A percentile compares a stretch with the other conserved stretches of the same genome.
Evolutionary conservation across 371 early-diverging fungal species (phyloP).

Genomic region (Coemansia linderi): DNA sequence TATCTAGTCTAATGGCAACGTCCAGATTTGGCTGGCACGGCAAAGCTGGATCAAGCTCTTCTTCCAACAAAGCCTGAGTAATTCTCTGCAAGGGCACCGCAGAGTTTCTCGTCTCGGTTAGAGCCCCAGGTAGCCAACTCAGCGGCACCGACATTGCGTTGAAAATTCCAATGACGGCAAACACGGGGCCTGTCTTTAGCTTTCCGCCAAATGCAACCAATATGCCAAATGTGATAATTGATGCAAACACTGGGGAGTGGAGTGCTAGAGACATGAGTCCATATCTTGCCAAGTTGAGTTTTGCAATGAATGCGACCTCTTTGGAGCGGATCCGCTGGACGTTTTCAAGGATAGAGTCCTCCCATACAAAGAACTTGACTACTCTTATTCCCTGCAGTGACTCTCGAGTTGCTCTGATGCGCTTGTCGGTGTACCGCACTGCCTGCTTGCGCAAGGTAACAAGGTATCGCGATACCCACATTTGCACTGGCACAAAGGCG

Average conservation of each 20-base stretch:
- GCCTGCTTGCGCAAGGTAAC: slow-evolving; percentile 72
- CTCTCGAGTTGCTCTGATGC: slow-evolving; percentile 89
- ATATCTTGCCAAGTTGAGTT: slow-evolving; percentile 56
- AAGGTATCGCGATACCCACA: slow-evolving; percentile 63
- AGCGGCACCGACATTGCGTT: slow-evolving; percentile 77
- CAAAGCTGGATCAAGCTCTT: slow-evolving; percentile 58
- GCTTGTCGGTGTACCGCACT: slow-evolving; percentile 71
- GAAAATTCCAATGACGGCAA: slow-evolving; percentile 88
- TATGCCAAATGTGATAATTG: slow-evolving; percentile 83
- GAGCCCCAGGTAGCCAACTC: slow-evolving; percentile 67
- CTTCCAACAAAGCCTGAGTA: slow-evolving; percentile 61
- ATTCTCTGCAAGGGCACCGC: slow-evolving; percentile 67
- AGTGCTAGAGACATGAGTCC: slow-evolving; percentile 67
- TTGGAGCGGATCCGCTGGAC: slow-evolving; percentile 68
- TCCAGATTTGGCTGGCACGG: slow-evolving; percentile 3
- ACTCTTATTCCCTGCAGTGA: slow-evolving; percentile 88
- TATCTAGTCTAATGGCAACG: slow-evolving; percentile 20
- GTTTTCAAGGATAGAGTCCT: slow-evolving; percentile 59
- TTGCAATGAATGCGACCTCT: slow-evolving; percentile 42
- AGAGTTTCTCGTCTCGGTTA: slow-evolving; percentile 65
- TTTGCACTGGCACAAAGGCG: slow-evolving; percentile 71
- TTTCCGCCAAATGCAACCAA: slow-evolving; percentile 75
- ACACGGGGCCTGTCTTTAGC: slow-evolving; percentile 72
- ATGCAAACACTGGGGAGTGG: slow-evolving; percentile 64
- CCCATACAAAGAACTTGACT: slow-evolving; percentile 84